Evolutionary conservation across 208 protist genomes (phyloP).

Genomic region (Balamuthia mandrillaris): DNA sequence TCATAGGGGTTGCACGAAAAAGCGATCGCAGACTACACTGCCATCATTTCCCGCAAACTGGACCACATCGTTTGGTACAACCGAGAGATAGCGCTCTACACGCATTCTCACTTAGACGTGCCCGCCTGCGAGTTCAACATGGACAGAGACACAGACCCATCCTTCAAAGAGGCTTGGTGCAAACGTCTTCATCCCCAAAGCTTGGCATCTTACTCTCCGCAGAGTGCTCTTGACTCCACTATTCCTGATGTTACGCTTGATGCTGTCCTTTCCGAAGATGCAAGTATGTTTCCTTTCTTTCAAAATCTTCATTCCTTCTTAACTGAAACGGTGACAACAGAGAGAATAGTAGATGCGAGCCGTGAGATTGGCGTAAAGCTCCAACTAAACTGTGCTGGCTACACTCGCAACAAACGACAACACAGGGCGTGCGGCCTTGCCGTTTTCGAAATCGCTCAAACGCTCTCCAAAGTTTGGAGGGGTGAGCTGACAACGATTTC

Average conservation of each 20-base stretch:
- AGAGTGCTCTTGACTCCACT: background rate
- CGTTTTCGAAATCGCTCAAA: conserved; percentile 59
- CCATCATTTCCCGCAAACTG: conserved; percentile 44
- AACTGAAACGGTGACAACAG: background rate
- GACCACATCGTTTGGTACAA: conserved; percentile 63
- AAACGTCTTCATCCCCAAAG: conserved; percentile 47
- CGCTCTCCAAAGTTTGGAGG: background rate
- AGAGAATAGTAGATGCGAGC: background rate
- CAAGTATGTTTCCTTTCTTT: background rate
- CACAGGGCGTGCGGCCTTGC: conserved; percentile 58
- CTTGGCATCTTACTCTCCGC: background rate
- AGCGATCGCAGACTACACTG: conserved; percentile 50
- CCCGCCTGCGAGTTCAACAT: conserved; percentile 4
- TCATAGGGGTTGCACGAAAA: conserved; percentile 10
- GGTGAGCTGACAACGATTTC: background rate
- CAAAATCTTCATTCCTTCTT: no score
- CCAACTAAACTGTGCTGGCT: conserved; percentile 59
- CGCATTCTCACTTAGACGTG: conserved; percentile 25
- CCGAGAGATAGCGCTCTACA: conserved; percentile 37
- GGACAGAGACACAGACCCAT: conserved; percentile 34
- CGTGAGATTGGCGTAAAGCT: conserved; percentile 27
- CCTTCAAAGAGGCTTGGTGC: conserved; percentile 66
- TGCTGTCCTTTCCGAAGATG: background rate
- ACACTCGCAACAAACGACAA: conserved; percentile 60
- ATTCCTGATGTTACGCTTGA: conserved; percentile 1